phyloP scores from a whole-genome alignment of 805 yeast species.

The Suhomyces pyralidae region DNA sequence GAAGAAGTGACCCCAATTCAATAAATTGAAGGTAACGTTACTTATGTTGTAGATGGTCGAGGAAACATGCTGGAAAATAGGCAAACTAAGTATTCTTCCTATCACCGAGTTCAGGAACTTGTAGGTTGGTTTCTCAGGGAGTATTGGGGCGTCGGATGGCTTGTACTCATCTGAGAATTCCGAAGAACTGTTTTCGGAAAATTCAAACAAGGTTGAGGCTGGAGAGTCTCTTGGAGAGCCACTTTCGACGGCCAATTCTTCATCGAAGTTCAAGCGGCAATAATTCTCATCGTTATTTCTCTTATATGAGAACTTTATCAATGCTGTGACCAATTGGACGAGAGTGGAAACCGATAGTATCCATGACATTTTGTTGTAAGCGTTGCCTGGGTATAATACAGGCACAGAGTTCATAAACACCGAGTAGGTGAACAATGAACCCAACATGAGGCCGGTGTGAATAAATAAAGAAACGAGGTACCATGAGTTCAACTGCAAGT shows the following conservation, averaged over 20 bases:
- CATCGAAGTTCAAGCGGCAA: constrained; percentile 10
- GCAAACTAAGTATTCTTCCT: constrained; percentile 10
- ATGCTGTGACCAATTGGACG: constrained; percentile 54
- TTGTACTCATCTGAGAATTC: constrained; percentile 21
- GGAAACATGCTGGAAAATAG: constrained; percentile 14
- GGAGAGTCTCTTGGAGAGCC: constrained; percentile 10
- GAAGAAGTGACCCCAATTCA: constrained; percentile 65
- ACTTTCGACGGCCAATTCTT: constrained; percentile 7
- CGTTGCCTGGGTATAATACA: constrained; percentile 69
- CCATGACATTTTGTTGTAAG: constrained; percentile 64
- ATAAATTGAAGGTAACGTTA: constrained; percentile 35
- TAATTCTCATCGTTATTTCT: constrained; percentile 15
- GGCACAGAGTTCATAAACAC: constrained; percentile 61
- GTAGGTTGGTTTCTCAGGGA: background rate
- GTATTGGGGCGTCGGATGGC: constrained; percentile 24
- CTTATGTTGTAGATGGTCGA: constrained; percentile 32
- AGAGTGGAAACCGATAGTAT: constrained; percentile 53
- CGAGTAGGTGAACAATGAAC: constrained; percentile 54
- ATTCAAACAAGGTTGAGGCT: constrained; percentile 10
- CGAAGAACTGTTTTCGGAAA: constrained; percentile 10
- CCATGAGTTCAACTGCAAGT: constrained; percentile 44
- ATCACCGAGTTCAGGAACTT: background rate
- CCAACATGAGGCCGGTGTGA: constrained; percentile 44
- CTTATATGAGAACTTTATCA: constrained; percentile 45
- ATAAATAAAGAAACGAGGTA: constrained; percentile 22